These are phyloP conservation scores for Candida sanyaensis DNA, from an alignment of 1,139 yeast species.

Conservation along the genomic window DNA sequence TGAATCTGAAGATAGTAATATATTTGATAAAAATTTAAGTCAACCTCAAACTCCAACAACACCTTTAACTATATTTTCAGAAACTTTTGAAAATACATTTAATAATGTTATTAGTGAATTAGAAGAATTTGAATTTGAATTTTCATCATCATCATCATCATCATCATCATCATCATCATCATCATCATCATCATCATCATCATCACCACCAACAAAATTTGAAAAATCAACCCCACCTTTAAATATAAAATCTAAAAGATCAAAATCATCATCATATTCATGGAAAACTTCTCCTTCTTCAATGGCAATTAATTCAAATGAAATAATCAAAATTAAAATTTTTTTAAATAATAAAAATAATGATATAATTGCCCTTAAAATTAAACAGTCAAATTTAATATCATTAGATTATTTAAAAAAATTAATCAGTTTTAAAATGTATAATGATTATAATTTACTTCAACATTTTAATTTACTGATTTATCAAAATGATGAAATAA, in stretches of 20 bases:
- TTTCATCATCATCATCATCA: too few relatives aligned
- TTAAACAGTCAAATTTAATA: slow-evolving; percentile 27
- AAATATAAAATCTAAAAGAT: too few relatives aligned
- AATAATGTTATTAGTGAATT: slow-evolving; percentile 4
- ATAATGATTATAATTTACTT: slow-evolving; percentile 32
- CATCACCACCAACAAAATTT: too few relatives aligned
- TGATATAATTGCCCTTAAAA: slow-evolving; percentile 34
- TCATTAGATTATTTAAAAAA: slow-evolving; percentile 33
- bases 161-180: too few relatives aligned
- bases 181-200: too few relatives aligned
- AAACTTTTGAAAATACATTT: neutral
- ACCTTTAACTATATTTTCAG: slow-evolving; percentile 9
- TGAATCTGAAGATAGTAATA: slow-evolving; percentile 2
- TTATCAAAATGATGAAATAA: slow-evolving; percentile 10
- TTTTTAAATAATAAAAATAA: slow-evolving; percentile 31
- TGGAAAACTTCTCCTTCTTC: neutral
- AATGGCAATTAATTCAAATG: slow-evolving; percentile 10
- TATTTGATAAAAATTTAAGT: slow-evolving; percentile 4
- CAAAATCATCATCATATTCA: too few relatives aligned
- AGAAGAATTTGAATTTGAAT: slow-evolving; percentile 4
- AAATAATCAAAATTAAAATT: slow-evolving; percentile 34
- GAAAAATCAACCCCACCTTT: too few relatives aligned
- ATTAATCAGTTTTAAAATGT: slow-evolving; percentile 33
- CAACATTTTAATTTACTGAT: slow-evolving; percentile 30
- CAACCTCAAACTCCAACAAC: slow-evolving; percentile 4